Conservation (phyloP, 306 rosid species). For the Calophaca sinica region DNA sequence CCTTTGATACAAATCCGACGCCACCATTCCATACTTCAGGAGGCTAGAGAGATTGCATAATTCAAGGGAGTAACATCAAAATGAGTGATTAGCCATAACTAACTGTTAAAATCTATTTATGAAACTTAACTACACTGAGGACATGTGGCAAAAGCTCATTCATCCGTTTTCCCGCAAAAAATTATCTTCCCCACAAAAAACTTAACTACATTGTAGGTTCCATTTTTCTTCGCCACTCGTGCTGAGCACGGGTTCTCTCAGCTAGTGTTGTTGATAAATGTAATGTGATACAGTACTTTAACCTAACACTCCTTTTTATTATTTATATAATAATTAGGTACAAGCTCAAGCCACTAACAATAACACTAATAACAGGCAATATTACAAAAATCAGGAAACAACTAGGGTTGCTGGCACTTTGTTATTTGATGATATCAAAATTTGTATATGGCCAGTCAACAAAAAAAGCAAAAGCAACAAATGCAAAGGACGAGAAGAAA, state of each 20-base stretch:
- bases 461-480: slow-evolving; percentile 26
- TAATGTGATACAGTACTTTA: not conserved
- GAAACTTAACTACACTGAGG: no score
- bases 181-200: no score
- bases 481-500: not conserved
- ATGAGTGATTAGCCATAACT: slow-evolving; percentile 7
- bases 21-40: slow-evolving; percentile 94
- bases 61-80: slow-evolving; percentile 23
- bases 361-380: not conserved
- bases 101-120: no score
- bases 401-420: not conserved
- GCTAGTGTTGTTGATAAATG: not conserved
- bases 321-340: no score
- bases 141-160: no score
- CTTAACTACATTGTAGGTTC: no score
- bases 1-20: slow-evolving; percentile 88
- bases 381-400: not conserved
- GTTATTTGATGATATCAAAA: slow-evolving; percentile 23
- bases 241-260: no score
- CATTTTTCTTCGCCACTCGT: no score
- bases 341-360: no score
- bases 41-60: slow-evolving; percentile 65
- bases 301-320: not conserved
- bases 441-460: not conserved
- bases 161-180: no score